Evolutionary conservation across 1,284 basidiomycete genomes (phyloP).

Genomic region (Ceratobasidium sp.): DNA sequence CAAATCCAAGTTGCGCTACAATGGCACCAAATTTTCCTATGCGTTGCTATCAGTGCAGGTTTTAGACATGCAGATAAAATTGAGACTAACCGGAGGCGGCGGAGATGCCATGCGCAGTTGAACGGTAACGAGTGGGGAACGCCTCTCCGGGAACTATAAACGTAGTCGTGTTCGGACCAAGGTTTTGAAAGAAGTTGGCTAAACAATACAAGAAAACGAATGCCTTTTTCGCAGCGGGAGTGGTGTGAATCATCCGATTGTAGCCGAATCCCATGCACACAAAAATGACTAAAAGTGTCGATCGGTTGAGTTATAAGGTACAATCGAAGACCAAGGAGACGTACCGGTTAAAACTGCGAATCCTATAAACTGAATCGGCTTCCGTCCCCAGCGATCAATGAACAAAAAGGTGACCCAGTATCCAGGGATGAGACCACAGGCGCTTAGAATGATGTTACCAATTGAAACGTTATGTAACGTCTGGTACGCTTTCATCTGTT

Average conservation of each 20-base stretch:
- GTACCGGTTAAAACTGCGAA: slow-evolving; percentile 76
- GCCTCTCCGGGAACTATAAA: slow-evolving; percentile 83
- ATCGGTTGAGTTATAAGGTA: neutral
- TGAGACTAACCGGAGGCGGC: slow-evolving; percentile 67
- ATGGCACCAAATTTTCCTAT: slow-evolving; percentile 86
- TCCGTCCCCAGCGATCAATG: slow-evolving; percentile 80
- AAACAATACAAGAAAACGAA: slow-evolving; percentile 84
- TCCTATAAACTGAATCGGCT: slow-evolving; percentile 81
- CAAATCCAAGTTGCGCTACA: slow-evolving; percentile 84
- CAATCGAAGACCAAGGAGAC: slow-evolving; percentile 49
- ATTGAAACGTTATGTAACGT: slow-evolving; percentile 61
- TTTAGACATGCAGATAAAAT: neutral
- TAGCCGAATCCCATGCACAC: slow-evolving; percentile 74
- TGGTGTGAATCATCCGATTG: slow-evolving; percentile 72
- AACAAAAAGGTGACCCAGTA: slow-evolving; percentile 80
- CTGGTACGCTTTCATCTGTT: slow-evolving; percentile 57
- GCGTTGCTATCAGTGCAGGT: neutral
- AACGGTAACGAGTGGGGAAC: slow-evolving; percentile 90
- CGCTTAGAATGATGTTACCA: slow-evolving; percentile 66
- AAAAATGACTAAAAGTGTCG: slow-evolving; percentile 52
- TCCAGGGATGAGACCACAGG: slow-evolving; percentile 76
- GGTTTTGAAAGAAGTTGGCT: slow-evolving; percentile 65
- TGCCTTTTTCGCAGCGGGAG: slow-evolving; percentile 66
- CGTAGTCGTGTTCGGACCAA: slow-evolving; percentile 85
- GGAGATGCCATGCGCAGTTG: slow-evolving; percentile 87